Evolutionary conservation across 2,329 filamentous ascomycete species (phyloP), one percentile per base, ranked within the genome.

Genomic region (Aspergillus sp.): DNA sequence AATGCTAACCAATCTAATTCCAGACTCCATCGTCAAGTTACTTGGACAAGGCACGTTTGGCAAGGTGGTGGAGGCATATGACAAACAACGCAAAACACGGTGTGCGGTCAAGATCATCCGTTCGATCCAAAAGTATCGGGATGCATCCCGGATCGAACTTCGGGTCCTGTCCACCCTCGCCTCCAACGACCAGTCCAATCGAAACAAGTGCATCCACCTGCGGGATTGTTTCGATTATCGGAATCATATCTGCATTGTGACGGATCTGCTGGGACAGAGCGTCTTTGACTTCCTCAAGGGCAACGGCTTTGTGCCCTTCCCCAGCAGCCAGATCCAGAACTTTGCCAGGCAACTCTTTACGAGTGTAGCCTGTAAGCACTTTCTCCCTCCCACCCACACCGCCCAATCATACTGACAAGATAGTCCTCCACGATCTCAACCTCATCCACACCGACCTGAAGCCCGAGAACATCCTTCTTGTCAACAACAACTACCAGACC

Each of bases 91-190:
- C 58, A 87, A 87, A 55, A 82, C 81, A 61, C 90, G 92, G 69
- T 95, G 96, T 61, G 94, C 94, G 31, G 91, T 99, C 73, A 99
- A 99, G 73, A 96, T 99, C 71, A 97, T 99, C 60, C 88, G 94
- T 62, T 97, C 94, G 1, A 94, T 99, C 11, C 94, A 96, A 68
- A 99, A 99, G 71, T 99, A 99, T 69, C 88, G 94, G 44, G 94
- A 99, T 75, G 94, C 94, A 32, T 96, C 90, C 7, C 85, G 91
- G 58, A 99, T 99, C 64, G 94, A 99, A 71, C 79, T 99, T 32
- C 85, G 94, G 55, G 94, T 99, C 3, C 78, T 99, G 11, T 91
- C 92, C 53, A 99, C 94, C 0, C 78, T 99, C 44, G 88, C 92
- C 60, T 89, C 89, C 41, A 97, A 97, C 70, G 94, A 99, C 70